These are phyloP conservation scores for Farysia itapuensis DNA, from an alignment of 1,284 basidiomycete genomes.

Conservation along the genomic window DNA sequence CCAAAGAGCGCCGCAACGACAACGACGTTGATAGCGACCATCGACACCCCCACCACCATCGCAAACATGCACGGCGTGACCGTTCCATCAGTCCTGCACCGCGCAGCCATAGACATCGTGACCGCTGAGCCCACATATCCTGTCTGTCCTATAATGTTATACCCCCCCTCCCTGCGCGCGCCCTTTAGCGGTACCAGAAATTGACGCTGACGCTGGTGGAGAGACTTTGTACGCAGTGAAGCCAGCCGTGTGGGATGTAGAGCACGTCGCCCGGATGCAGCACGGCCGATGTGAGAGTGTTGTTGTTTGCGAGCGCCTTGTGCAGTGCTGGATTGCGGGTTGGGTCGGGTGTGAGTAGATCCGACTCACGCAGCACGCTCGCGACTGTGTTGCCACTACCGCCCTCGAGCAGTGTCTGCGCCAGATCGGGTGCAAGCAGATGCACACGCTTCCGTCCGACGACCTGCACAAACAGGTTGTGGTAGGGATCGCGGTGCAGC, in stretches of 20 bases:
- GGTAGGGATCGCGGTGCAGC: constrained; percentile 39
- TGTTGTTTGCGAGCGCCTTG: constrained; percentile 11
- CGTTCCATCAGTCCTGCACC: no score
- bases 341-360: neutral
- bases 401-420: constrained; percentile 20
- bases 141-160: no score
- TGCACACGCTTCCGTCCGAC: constrained; percentile 39
- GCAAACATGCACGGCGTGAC: no score
- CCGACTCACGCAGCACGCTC: constrained; percentile 15
- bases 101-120: no score
- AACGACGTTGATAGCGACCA: no score
- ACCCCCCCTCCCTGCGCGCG: no score
- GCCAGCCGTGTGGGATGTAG: constrained; percentile 41
- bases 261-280: constrained; percentile 34
- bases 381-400: constrained; percentile 23
- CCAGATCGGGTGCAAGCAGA: constrained; percentile 25
- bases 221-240: constrained; percentile 38
- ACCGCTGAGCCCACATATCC: no score
- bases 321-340: neutral
- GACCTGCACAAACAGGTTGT: constrained; percentile 42
- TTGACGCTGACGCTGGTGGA: constrained; percentile 39
- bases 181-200: constrained; percentile 36
- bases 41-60: no score
- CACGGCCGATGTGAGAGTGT: constrained; percentile 10
- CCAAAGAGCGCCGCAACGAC: no score